Percentiles rank a stretch among this genome's conserved stretches.
phyloP scores from a whole-genome alignment of 495 filamentous ascomycete genomes.

The Aspergillus steynii region DNA sequence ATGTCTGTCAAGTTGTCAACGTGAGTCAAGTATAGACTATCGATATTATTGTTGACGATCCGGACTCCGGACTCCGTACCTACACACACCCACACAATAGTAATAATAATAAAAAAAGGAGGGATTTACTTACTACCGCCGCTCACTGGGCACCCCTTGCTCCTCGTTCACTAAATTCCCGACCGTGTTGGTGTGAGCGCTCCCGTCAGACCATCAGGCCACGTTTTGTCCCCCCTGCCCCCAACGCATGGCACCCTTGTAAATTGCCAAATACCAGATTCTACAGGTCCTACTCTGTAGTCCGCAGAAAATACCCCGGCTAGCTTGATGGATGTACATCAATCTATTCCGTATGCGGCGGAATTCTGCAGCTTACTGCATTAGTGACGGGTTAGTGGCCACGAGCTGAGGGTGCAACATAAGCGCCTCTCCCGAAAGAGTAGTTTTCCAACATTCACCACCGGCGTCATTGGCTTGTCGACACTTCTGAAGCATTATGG shows the following conservation, averaged over 20 bases:
- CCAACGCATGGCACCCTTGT: constrained; percentile 14
- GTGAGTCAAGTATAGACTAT: neutral
- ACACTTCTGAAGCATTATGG: neutral
- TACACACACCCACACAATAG: neutral
- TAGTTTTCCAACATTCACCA: constrained; percentile 4
- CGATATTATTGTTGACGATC: neutral
- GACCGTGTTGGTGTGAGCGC: neutral
- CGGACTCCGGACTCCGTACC: neutral
- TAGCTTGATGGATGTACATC: neutral
- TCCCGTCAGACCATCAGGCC: constrained; percentile 2
- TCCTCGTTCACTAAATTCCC: neutral
- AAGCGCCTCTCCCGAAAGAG: constrained; percentile 7
- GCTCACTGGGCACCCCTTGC: neutral
- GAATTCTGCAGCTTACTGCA: neutral
- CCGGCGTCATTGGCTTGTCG: neutral
- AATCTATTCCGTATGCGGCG: neutral
- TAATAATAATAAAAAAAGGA: neutral
- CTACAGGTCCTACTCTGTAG: neutral
- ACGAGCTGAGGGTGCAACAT: neutral
- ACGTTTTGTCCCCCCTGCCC: constrained; percentile 6
- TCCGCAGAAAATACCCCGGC: neutral
- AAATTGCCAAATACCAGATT: constrained; percentile 1
- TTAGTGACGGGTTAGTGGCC: neutral
- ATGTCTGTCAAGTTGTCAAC: neutral
- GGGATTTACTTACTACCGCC: too few species aligned